Evolutionary conservation across 2,329 filamentous ascomycete species (phyloP), one percentile per base, ranked within the genome.

Genomic region (Diaporthe velutina): DNA sequence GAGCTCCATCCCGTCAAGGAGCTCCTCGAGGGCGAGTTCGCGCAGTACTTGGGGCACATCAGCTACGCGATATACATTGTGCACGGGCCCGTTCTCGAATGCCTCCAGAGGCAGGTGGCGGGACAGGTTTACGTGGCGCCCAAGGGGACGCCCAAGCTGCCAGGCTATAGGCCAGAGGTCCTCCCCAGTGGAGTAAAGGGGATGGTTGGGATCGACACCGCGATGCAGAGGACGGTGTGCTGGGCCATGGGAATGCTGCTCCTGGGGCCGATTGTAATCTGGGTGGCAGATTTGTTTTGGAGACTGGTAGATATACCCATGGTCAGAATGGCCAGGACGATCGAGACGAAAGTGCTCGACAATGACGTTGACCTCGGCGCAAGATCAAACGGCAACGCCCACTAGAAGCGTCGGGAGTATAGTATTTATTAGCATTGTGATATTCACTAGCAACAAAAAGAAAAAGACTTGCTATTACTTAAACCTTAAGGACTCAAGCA

Each of bases 241-340:
- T 84, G 87, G 80, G 64, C 83, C 7, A 33, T 85, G 3, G 85
- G 85, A n/a, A 78, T 87, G 22, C 76, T 80, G 19, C 67, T 83
- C 6, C 68, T 85, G 2, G 80, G 79, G 6, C 78, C 83, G 4
- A 73, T 84, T 2, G 83, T 88, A 0, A 83, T 92, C 8, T 92
- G 89, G 86, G 83, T 86, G 7, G 88, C 88, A 1, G 90, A 92
- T 80, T 73, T 92, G 4, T 92, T 91, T 78, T 91, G 89, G 88
- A 85, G 90, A 38, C 81, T 82, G 1, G 84, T 92, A 8, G 91
- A 92, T 84, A 86, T 79, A 83, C 81, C 80, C 15, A 78, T 83
- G 60, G 79, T 83, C 55, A 75, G 45, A 19, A 50, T 81, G 52
- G 82, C 80, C 7, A 79, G 79, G 57, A 79, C 74, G 67, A 35